Evolutionary conservation across 768 basidiomycete genomes (phyloP), one percentile per base, ranked within the genome.

Genomic region (Xerocomellus chrysenteron): DNA sequence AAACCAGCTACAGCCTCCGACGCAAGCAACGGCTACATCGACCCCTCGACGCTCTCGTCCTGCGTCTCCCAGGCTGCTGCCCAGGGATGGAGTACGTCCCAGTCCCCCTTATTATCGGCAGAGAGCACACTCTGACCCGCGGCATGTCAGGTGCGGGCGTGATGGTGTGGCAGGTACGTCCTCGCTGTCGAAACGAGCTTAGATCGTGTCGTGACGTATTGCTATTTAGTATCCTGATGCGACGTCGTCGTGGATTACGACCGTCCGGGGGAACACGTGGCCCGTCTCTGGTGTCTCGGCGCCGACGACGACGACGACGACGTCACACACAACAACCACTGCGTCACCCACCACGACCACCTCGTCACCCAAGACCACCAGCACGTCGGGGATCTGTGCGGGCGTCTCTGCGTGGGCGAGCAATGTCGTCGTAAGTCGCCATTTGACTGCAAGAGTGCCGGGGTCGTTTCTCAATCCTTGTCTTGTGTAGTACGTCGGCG

Each of bases 21-120:
- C 30, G 80, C 82, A 1, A 74, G 49, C 47, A 81, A 75, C 35
- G 79, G 86, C 8, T 90, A 80, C 71, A 84, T 92, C 61, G 74
- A 72, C 35, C 76, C 86, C 2, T 68, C 77, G 2, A 80, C 79
- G 14, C 75, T 92, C 19, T 79, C 84, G 0, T 68, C 70, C 3
- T 92, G 90, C 65, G 73, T 90, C 32, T 62, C 76, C 17, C 74
- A 84, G 68, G 90, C 86, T 0, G 80, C 83, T 61, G 64, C 60
- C n/a, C 55, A 78, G 55, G 88, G 87, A 30, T 91, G 89, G 89
- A 80, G 85, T 85, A 57, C 72, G 86, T 74, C 28, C 9, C 21
- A 21, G 21, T 28, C 26, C 26, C 2, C 14, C 44, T 24, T 24
- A 8, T 12, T 5, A 28, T 28, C 5, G 26, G 26, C 26, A 28